Percentiles rank a stretch among this genome's conserved stretches.
These are phyloP conservation scores for Aspergillus nanangensis DNA, from an alignment of 495 filamentous ascomycete species.

Conservation along the genomic window DNA sequence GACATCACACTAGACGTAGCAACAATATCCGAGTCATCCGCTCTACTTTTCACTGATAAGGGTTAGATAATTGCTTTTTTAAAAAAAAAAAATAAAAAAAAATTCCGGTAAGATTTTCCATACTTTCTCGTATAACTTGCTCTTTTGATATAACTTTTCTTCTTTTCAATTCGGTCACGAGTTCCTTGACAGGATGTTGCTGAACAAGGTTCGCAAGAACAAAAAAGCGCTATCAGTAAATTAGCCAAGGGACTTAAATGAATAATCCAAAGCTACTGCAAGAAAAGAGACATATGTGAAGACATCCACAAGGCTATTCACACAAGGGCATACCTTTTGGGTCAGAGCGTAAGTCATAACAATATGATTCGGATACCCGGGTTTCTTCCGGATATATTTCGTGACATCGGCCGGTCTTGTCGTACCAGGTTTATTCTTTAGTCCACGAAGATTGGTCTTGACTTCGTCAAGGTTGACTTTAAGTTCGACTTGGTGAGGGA, in stretches of 20 bases:
- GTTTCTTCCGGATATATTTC: conserved; percentile 60
- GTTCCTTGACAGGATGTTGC: conserved; percentile 62
- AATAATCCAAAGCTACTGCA: background rate
- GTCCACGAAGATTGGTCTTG: conserved; percentile 81
- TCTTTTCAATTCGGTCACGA: conserved; percentile 62
- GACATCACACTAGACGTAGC: conserved; percentile 84
- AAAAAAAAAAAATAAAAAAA: background rate
- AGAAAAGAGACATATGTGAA: background rate
- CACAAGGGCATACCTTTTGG: conserved; percentile 58
- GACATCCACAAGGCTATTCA: background rate
- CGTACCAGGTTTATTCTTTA: conserved; percentile 94
- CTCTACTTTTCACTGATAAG: conserved; percentile 66
- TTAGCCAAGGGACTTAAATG: background rate
- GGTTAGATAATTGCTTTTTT: conserved; percentile 7
- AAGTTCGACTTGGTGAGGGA: conserved; percentile 87
- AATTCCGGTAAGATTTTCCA: too few relatives aligned
- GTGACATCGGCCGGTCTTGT: conserved; percentile 92
- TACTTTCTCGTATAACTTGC: conserved; percentile 81
- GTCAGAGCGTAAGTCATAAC: conserved; percentile 91
- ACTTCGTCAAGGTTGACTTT: conserved; percentile 84
- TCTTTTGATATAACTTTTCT: conserved; percentile 73
- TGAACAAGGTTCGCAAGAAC: conserved; percentile 70
- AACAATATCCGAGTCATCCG: conserved; percentile 82
- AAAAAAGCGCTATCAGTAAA: conserved; percentile 64
- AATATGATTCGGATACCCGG: conserved; percentile 69